Evolutionary conservation across 2,329 filamentous ascomycete species (phyloP).

Genomic region (Chaetothyriales sp.): DNA sequence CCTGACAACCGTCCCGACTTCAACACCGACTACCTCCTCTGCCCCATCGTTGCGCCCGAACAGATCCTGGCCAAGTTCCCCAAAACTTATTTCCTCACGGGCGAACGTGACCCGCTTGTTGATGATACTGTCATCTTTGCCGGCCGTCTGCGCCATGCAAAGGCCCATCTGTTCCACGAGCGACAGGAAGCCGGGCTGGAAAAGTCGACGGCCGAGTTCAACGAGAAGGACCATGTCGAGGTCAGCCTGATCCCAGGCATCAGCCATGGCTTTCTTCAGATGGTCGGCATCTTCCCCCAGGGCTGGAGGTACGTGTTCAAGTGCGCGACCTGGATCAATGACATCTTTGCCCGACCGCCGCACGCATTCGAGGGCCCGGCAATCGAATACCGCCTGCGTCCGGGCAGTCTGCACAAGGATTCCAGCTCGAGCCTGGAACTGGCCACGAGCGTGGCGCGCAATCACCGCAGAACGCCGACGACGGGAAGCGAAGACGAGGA

Average conservation of each 20-base stretch:
- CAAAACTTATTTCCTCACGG: conserved; percentile 85
- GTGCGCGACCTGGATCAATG: conserved; percentile 65
- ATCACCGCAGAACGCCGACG: conserved; percentile 17
- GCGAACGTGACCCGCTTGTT: conserved; percentile 85
- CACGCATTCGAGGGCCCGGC: conserved; percentile 30
- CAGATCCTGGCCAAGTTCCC: conserved; percentile 71
- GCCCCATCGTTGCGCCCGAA: conserved; percentile 78
- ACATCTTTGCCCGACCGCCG: conserved; percentile 47
- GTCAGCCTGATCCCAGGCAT: conserved; percentile 77
- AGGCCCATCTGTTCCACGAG: conserved; percentile 40
- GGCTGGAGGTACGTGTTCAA: conserved; percentile 77
- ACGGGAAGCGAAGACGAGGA: conserved; percentile 42
- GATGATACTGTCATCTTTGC: conserved; percentile 97
- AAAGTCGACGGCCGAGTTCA: conserved; percentile 42
- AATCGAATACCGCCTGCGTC: conserved; percentile 19
- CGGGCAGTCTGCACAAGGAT: conserved; percentile 3
- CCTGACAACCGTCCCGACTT: conserved; percentile 90
- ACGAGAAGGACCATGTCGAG: conserved; percentile 62
- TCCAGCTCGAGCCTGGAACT: background rate
- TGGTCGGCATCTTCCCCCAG: conserved; percentile 73
- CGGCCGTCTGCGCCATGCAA: conserved; percentile 69
- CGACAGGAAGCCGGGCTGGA: conserved; percentile 41
- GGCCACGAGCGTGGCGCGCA: background rate
- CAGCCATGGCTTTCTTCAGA: conserved; percentile 86
- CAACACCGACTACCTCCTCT: conserved; percentile 75